Percentiles rank a stretch among this genome's conserved stretches.
Conservation (phyloP, 2,329 filamentous ascomycete genomes). For the Exophiala aquamarina region DNA sequence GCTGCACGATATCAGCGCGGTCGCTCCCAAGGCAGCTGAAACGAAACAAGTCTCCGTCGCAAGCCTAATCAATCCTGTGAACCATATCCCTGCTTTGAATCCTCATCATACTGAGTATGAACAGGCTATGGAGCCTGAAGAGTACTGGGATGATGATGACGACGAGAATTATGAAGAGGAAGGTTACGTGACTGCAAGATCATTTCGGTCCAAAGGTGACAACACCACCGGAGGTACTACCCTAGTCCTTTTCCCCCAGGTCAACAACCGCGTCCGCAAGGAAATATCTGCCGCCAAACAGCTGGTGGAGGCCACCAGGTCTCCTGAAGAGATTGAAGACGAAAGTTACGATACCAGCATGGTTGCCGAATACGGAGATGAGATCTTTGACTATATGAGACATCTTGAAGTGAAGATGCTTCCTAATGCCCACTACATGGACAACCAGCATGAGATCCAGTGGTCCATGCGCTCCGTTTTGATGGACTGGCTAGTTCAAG, state of each 20-base stretch:
- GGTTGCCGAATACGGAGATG: conserved; percentile 94
- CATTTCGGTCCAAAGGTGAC: conserved; percentile 72
- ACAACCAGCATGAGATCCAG: conserved; percentile 92
- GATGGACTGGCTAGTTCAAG: conserved; percentile 97
- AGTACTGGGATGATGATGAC: conserved; percentile 71
- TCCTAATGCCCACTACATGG: conserved; percentile 94
- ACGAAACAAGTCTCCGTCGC: conserved; percentile 20
- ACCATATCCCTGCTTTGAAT: conserved; percentile 15
- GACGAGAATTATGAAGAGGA: conserved; percentile 74
- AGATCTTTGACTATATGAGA: conserved; percentile 92
- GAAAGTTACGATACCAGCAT: conserved; percentile 93
- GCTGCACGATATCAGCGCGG: conserved; percentile 1
- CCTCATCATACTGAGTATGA: conserved; percentile 25
- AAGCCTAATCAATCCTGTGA: conserved; percentile 16
- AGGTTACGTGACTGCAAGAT: conserved; percentile 72
- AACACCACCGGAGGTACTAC: conserved; percentile 67
- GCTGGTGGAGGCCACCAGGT: conserved; percentile 66
- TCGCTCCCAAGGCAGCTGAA: conserved; percentile 6
- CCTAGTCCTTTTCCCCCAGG: conserved; percentile 69
- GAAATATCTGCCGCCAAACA: conserved; percentile 70
- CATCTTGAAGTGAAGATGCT: conserved; percentile 81
- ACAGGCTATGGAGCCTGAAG: conserved; percentile 57
- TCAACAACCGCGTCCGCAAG: conserved; percentile 66
- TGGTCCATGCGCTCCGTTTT: conserved; percentile 98
- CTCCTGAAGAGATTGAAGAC: conserved; percentile 77